These are phyloP conservation scores for Pythium insidiosum DNA, from an alignment of 352 stramenopile genomes.

Conservation along the genomic window DNA sequence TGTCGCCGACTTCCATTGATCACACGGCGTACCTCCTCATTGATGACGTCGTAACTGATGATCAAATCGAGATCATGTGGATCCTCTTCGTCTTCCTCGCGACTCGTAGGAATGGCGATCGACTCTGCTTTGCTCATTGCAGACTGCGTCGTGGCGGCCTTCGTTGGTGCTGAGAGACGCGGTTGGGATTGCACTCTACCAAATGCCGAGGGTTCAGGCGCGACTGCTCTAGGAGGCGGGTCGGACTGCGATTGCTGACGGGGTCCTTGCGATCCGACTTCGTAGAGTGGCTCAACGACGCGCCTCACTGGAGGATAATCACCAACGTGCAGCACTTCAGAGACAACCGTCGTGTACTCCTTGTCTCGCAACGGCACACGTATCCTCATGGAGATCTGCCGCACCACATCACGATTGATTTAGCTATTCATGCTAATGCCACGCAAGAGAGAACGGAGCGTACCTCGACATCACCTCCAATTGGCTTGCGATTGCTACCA, in stretches of 20 bases:
- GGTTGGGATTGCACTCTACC: not conserved
- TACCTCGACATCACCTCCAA: constrained; percentile 61
- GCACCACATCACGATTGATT: too few relatives aligned
- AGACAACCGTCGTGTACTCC: constrained; percentile 29
- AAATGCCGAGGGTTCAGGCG: not conserved
- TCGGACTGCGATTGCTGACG: constrained; percentile 7
- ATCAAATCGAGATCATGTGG: constrained; percentile 66
- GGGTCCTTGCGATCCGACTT: not conserved
- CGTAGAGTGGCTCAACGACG: not conserved
- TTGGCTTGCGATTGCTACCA: constrained; percentile 56
- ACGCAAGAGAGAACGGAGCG: too few relatives aligned
- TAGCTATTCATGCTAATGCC: too few relatives aligned
- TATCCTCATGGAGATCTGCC: constrained; percentile 50
- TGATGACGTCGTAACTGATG: constrained; percentile 82
- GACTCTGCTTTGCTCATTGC: not conserved
- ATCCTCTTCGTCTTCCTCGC: constrained; percentile 22
- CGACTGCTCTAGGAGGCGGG: not conserved
- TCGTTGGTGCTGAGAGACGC: too few relatives aligned
- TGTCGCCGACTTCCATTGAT: too few relatives aligned
- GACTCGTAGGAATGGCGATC: not conserved
- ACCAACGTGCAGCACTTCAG: constrained; percentile 46
- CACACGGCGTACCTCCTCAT: constrained; percentile 51
- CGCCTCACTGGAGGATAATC: constrained; percentile 24
- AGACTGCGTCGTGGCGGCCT: not conserved
- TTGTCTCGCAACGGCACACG: constrained; percentile 54